Evolutionary conservation across 106 monocot genomes (phyloP).

Genomic region (Platanthera zijinensis): DNA sequence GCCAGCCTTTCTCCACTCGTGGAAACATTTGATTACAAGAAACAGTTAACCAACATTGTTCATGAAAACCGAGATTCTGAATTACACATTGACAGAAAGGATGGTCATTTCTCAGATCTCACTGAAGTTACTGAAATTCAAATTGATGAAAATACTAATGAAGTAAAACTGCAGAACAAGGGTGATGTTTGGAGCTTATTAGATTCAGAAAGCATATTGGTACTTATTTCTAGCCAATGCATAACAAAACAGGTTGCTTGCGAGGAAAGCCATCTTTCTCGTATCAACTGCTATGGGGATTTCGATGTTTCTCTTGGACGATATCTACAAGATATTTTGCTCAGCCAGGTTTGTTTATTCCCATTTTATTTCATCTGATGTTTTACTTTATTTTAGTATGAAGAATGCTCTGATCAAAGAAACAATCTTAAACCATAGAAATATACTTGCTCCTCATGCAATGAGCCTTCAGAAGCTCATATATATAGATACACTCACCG

Average conservation of each 20-base stretch:
- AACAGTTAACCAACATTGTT: slow-evolving; percentile 8
- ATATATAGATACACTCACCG: slow-evolving; percentile 73
- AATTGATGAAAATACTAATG: slow-evolving; percentile 16
- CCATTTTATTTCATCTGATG: not conserved
- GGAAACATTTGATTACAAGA: slow-evolving; percentile 19
- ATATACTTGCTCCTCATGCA: slow-evolving; percentile 60
- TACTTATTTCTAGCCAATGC: slow-evolving; percentile 56
- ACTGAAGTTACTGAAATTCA: slow-evolving; percentile 22
- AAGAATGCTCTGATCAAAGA: not conserved
- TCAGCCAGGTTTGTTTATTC: slow-evolving; percentile 49
- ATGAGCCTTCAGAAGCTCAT: slow-evolving; percentile 63
- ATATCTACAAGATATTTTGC: slow-evolving; percentile 69
- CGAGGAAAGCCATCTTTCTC: slow-evolving; percentile 71
- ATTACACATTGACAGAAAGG: slow-evolving; percentile 4
- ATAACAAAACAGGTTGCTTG: slow-evolving; percentile 52
- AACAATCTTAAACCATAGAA: slow-evolving; percentile 31
- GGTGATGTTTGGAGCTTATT: slow-evolving; percentile 31
- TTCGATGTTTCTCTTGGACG: slow-evolving; percentile 76
- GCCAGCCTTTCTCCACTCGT: slow-evolving; percentile 15
- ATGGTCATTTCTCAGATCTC: slow-evolving; percentile 3
- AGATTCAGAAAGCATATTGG: slow-evolving; percentile 69
- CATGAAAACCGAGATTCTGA: slow-evolving; percentile 21
- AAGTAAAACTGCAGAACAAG: slow-evolving; percentile 10
- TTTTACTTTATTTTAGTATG: not conserved
- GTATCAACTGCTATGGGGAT: slow-evolving; percentile 86